Percentiles rank a stretch among this genome's conserved stretches.
Conservation (phyloP, 192 early-diverging fungal species). For the Coemansia sp. region DNA sequence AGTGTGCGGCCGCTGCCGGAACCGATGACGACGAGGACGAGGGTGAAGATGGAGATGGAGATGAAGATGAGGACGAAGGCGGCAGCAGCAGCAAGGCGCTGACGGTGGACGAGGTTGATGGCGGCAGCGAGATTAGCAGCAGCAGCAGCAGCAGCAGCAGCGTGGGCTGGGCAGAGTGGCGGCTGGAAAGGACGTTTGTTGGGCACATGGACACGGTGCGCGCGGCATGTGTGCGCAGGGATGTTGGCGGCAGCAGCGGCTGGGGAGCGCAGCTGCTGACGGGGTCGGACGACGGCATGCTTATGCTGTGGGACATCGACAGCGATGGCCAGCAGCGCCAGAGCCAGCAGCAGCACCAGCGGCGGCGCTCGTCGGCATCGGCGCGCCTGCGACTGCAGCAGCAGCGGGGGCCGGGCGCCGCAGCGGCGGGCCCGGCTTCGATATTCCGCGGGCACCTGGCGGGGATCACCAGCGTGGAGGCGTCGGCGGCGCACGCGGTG, state of each 20-base stretch:
- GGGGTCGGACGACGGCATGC: constrained; percentile 43
- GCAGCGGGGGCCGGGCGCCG: neutral
- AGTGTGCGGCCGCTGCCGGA: neutral
- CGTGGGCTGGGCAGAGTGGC: constrained; percentile 7
- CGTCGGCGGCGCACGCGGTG: constrained; percentile 5
- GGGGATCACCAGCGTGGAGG: constrained; percentile 36
- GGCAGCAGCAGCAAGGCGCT: constrained; percentile 1
- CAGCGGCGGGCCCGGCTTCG: no score
- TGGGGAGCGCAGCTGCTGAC: constrained; percentile 24
- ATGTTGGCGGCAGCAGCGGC: neutral
- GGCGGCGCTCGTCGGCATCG: neutral
- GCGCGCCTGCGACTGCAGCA: neutral
- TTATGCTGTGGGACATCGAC: constrained; percentile 44
- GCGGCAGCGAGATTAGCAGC: no score
- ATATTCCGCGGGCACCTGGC: constrained; percentile 49
- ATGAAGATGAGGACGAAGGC: no score
- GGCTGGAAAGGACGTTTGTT: constrained; percentile 13
- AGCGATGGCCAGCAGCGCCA: constrained; percentile 12
- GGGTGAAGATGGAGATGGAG: no score
- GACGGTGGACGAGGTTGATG: constrained; percentile 33
- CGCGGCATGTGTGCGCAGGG: constrained; percentile 10
- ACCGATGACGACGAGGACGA: no score
- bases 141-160: neutral
- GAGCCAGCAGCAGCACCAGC: neutral
- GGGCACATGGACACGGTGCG: constrained; percentile 51